These are phyloP conservation scores for Hypoxylon sp. DNA, from an alignment of 2,329 filamentous ascomycete species.

Conservation along the genomic window DNA sequence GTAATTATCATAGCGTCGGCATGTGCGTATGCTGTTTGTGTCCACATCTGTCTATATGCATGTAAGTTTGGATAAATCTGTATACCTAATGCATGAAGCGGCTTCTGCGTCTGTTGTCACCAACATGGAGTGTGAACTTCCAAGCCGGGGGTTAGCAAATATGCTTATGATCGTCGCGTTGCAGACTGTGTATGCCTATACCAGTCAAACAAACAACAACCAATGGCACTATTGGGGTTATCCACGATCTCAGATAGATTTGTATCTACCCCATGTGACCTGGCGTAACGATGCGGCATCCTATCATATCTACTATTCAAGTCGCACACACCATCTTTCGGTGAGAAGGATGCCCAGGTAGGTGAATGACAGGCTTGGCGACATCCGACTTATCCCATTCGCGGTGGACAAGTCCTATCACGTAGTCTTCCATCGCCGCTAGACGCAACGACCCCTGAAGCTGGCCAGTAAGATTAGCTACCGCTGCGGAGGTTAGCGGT, in stretches of 20 bases:
- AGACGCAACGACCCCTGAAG: not conserved
- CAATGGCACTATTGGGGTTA: not conserved
- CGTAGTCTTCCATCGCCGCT: not conserved
- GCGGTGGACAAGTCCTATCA: not conserved
- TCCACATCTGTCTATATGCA: not conserved
- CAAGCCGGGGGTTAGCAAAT: not conserved
- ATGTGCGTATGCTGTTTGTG: not conserved
- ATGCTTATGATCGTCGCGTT: not conserved
- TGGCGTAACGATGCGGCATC: not conserved
- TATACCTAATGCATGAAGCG: not conserved
- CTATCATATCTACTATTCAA: too few species aligned
- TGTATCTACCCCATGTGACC: not conserved
- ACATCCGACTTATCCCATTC: not conserved
- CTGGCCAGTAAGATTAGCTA: not conserved
- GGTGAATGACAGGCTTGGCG: slow-evolving; percentile 1
- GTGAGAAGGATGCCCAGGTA: not conserved
- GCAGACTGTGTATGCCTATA: not conserved
- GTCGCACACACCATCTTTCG: slow-evolving; percentile 1
- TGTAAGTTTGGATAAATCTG: not conserved
- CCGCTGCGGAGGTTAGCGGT: slow-evolving; percentile 1
- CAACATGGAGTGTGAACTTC: not conserved
- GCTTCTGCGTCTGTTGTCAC: not conserved
- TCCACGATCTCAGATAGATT: not conserved
- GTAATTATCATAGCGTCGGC: not conserved
- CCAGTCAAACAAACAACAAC: not conserved